Base-by-base conservation (phyloP, 768 basidiomycete genomes). In the Hypholoma fasciculare region DNA sequence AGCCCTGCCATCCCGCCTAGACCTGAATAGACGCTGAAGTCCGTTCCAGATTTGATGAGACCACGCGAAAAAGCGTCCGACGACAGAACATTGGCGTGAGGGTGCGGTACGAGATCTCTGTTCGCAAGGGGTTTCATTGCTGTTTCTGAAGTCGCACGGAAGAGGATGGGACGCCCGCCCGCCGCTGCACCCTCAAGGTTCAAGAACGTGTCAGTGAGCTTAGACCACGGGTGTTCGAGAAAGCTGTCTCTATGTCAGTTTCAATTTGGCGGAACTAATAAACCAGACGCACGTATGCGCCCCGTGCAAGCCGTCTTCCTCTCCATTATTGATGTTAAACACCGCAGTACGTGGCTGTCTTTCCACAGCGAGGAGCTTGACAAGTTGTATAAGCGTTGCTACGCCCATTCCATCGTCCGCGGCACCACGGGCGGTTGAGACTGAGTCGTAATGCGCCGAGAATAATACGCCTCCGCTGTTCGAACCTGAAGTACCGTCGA, bases 241-340 rank as follows among this genome's bases (percentile, higher is more conserved):
- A 90, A 91, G 8, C 88, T 89, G 61, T 42, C 30, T 12, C 50
- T 56, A 4, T 7, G 16, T 36, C 54, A 54, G 19, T 44, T 30
- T 44, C n/a, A n/a, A 14, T 4, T 17, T 27, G 38, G 26, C 12
- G 19, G 37, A 47, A 13, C 11, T 2, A 57, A 17, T 30, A 46
- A 12, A 37, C 11, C 47, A 11, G 6, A 69, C 67, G 48, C 51
- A 90, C 82, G 79, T 76, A 65, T 86, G 85, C 7, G 90, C 87
- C 20, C 92, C 92, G 59, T 87, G 80, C 61, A 93, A 69, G 36
- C 85, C 82, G 67, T 90, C 85, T 64, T 94, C 92, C 66, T 94
- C 92, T 1, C 88, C 92, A 59, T 94, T 93, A 69, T 94, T 94
- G 68, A 92, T 81, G 64, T 93, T 91, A 76, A 94, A 92, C 3